Evolutionary conservation across 306 rosid species (phyloP), one percentile per base, ranked within the genome.

Genomic region (Glycine tomentella): DNA sequence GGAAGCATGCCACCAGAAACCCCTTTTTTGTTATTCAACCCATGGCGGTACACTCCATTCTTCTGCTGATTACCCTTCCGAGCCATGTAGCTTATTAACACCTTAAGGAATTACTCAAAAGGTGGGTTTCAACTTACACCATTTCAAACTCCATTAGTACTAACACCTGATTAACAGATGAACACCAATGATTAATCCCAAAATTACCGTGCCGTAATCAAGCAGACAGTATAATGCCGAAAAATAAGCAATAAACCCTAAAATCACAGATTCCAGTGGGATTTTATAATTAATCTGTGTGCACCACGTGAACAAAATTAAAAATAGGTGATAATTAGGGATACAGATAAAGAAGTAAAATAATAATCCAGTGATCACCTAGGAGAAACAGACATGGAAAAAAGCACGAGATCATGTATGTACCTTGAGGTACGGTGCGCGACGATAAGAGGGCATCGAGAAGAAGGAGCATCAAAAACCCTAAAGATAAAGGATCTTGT

Each of bases 1-100:
- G 91, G 85, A 36, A 80, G 82, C 9, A 81, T 85, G 84, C 86
- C 76, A 57, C 89, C 93, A 45, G 90, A 79, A 83, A 70, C 93
- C 52, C 81, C 85, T 73, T 85, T 90, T 84, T 74, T 91, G 46
- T 87, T 87, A 69, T 87, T 91, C 56, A 87, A 86, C 42, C 88
- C 79, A 69, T 89, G 87, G 69, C 81, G 84, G 6, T 90, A 91
- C 52, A 88, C 8, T 69, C 95, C 95, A 82, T 92, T 90, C 88
- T 92, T 96, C 80, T 91, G 97, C 72, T 93, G 99, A 86, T 82
- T 92, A 79, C 92, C 92, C 88, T 96, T 96, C 84, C 99, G 90
- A 83, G 97, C 98, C 99, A 96, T 96, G 56, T 72, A 33, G 34
- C 68, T 36, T 4, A 20, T 20, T 42, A 80, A 48, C 46, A 42